phyloP scores from a whole-genome alignment of 129 eudicot species.

The Pittosporum tobira region DNA sequence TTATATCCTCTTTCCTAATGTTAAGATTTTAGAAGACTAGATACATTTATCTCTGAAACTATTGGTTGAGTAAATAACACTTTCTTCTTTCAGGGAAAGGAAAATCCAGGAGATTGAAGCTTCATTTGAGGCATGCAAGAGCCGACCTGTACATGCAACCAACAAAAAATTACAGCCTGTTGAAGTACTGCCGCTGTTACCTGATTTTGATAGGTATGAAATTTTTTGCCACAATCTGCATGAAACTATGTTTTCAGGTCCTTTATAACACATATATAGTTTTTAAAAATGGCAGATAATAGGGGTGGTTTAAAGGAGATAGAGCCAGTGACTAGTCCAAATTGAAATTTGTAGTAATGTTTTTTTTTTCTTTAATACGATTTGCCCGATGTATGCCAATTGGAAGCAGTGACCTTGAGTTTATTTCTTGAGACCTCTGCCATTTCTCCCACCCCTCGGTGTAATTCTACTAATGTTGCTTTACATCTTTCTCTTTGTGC shows the following conservation, averaged over 20 bases:
- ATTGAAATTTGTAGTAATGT: no score
- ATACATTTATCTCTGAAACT: conserved; percentile 10
- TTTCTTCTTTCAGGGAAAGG: conserved; percentile 44
- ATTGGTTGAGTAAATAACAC: background rate
- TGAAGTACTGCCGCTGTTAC: conserved; percentile 71
- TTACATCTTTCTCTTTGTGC: background rate
- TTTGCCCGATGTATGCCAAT: no score
- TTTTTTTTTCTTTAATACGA: no score
- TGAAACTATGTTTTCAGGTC: background rate
- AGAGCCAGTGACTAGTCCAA: no score
- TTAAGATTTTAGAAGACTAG: background rate
- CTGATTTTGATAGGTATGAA: conserved; percentile 81
- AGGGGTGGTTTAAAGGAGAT: no score
- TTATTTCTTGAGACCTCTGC: no score
- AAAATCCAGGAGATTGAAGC: conserved; percentile 73
- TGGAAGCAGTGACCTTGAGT: no score
- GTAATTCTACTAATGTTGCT: background rate
- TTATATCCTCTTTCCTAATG: conserved; percentile 3
- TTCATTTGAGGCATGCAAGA: conserved; percentile 86
- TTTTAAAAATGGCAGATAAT: no score
- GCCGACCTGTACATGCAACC: conserved; percentile 76
- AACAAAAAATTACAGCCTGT: conserved; percentile 58
- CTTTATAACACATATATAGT: no score
- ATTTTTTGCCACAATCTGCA: background rate
- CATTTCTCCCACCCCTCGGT: no score